Evolutionary conservation across 176 grass and related monocot genomes (phyloP), one percentile per base, ranked within the genome.

Genomic region (Avena insularis): DNA sequence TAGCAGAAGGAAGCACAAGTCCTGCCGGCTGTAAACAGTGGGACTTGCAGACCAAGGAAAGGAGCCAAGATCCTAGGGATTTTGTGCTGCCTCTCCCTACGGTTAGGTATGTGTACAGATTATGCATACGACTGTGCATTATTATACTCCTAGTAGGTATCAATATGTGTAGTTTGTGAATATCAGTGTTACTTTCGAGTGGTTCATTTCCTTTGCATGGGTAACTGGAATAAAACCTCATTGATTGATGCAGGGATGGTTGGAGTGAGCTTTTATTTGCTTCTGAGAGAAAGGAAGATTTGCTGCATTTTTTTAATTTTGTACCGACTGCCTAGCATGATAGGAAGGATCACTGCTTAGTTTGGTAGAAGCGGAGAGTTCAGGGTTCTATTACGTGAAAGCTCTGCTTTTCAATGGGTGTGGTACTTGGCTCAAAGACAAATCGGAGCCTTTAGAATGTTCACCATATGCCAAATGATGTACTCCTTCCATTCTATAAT

Each of bases 31-130:
- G 64, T 77, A 86, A 64, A 89, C 17, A n/a, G 10, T 19, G 51
- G 80, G 51, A 16, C 86, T 79, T 86, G 76, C 50, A 45, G 80
- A 36, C 54, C 4, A 90, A 93, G 91, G 75, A 93, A 93, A 79
- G 88, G 51, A 90, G 82, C 60, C 8, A 19, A 43, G 78, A 11
- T 48, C 3, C n/a, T 9, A 76, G 78, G 82, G 67, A 74, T 70
- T 86, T 82, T 58, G 49, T 81, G 71, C 45, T 62, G 82, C 71
- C 72, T 77, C 48, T 43, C 23, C 12, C 20, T 58, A 67, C 75
- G 62, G 75, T 56, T 69, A 14, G 62, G 74, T 56, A 79, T 79
- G 74, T 86, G 62, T 69, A 78, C 59, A 43, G 0, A 12, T 36
- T 54, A 71, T 49, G 65, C 65, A 38, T 43, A 43, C 40, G 15